Conservation (phyloP, 495 filamentous ascomycete genomes). For the Parmelia sp. region DNA sequence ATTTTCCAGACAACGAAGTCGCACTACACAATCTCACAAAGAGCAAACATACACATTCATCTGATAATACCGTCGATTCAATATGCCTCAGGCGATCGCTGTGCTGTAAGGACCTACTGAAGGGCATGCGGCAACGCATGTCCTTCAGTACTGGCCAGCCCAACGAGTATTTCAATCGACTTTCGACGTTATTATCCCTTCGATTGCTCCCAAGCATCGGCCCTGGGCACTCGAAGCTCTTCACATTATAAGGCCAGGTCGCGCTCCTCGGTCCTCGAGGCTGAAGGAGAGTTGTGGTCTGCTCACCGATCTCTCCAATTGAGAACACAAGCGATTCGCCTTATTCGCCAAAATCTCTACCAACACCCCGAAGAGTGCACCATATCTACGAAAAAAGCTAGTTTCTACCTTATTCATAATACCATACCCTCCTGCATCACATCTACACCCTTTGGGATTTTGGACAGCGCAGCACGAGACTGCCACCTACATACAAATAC, state of each 20-base stretch:
- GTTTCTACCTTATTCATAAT: not conserved
- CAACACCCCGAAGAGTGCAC: not conserved
- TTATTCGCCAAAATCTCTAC: not conserved
- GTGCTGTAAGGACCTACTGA: constrained; percentile 91
- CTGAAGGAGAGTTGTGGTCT: constrained; percentile 26
- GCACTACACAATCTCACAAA: constrained; percentile 39
- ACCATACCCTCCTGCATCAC: not conserved
- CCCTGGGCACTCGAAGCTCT: constrained; percentile 16
- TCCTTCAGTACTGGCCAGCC: constrained; percentile 71
- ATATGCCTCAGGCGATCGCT: constrained; percentile 81
- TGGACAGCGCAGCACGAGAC: not conserved
- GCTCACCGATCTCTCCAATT: constrained; percentile 17
- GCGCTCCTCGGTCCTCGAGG: constrained; percentile 28
- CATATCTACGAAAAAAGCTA: not conserved
- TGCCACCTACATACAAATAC: not conserved
- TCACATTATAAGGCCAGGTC: constrained; percentile 19
- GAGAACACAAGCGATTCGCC: not conserved
- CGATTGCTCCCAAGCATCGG: constrained; percentile 38
- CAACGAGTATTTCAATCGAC: constrained; percentile 67
- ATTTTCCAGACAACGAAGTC: constrained; percentile 63
- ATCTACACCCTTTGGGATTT: not conserved
- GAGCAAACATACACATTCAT: constrained; percentile 34
- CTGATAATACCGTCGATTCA: constrained; percentile 71
- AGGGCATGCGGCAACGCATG: constrained; percentile 56
- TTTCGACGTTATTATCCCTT: constrained; percentile 72